Evolutionary conservation across 306 rosid species (phyloP), one percentile per base, ranked within the genome.

Genomic region (Cucurbita maxima): DNA sequence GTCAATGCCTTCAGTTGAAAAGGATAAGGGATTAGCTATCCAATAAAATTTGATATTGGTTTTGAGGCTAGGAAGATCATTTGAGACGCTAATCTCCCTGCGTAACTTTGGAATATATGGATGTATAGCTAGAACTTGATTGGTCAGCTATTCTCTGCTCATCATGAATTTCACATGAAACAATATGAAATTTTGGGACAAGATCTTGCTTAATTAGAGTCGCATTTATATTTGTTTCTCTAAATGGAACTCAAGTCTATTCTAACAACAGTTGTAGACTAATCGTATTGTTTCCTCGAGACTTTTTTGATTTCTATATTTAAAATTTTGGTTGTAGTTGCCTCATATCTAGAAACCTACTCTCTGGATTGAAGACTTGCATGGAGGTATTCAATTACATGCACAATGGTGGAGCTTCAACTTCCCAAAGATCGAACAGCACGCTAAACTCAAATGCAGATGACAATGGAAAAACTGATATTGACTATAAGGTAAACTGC

Each of bases 321-420:
- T 14, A 3, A 34, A 5, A 19, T 56, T 73, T 73, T 87, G 40
- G 61, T 76, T 88, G 83, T 90, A 94, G 99, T 78, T 91, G 99
- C 84, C 99, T 94, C 83, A 91, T 91, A 81, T 88, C 97, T 68
- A 89, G 99, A 79, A 94, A 94, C 86, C 85, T 94, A 72, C 97
- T 94, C 79, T 89, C 99, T 85, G 97, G 97, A 73, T 84, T 87
- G 76, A 91, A 81, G 87, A 91, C 95, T 81, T 94, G 99, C 83
- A 38, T 75, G 77, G 99, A 94, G 82, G 90, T 94, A 78, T 82
- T 85, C 77, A 82, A 74, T 67, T 94, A 87, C 83, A 94, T 91
- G 99, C 84, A 86, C 61, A 81, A 82, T 71, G 88, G 90, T 75
- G 94, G 85, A 79, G 86, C 83, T 40, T 85, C 91, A 73, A 68